Evolutionary conservation across 1,139 yeast species (phyloP).

Genomic region (Schizosaccharomyces versatilis): DNA sequence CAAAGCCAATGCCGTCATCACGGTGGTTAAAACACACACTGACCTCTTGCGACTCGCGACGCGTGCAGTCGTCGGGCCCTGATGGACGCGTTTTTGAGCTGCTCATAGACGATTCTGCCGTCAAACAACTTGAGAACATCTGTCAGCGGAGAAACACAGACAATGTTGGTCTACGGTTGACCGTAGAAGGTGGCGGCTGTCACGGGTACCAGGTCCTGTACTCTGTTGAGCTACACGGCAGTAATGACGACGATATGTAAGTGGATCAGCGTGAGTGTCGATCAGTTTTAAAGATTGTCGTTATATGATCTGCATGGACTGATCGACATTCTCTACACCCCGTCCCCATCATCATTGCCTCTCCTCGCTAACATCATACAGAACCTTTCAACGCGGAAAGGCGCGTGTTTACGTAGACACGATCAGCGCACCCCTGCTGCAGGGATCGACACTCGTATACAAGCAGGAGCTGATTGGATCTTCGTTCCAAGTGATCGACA

Average conservation of each 20-base stretch:
- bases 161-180: conserved; percentile 27
- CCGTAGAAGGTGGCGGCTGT: conserved; percentile 96
- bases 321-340: neutral
- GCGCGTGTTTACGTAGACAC: conserved; percentile 63
- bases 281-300: neutral
- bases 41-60: too few species aligned
- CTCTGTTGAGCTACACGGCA: too few species aligned
- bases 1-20: too few species aligned
- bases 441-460: conserved; percentile 73
- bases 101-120: neutral
- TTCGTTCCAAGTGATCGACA: conserved; percentile 73
- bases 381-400: conserved; percentile 42
- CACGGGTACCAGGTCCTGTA: conserved; percentile 58
- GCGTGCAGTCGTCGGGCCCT: too few species aligned
- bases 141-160: neutral
- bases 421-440: conserved; percentile 54
- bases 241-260: neutral
- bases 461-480: conserved; percentile 87
- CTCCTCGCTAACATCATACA: neutral
- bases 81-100: neutral
- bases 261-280: neutral
- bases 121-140: neutral
- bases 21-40: too few species aligned
- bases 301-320: too few species aligned
- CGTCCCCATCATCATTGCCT: neutral